These are phyloP conservation scores for Cylindrotheca fusiformis DNA, from an alignment of 108 stramenopile genomes.

Conservation along the genomic window DNA sequence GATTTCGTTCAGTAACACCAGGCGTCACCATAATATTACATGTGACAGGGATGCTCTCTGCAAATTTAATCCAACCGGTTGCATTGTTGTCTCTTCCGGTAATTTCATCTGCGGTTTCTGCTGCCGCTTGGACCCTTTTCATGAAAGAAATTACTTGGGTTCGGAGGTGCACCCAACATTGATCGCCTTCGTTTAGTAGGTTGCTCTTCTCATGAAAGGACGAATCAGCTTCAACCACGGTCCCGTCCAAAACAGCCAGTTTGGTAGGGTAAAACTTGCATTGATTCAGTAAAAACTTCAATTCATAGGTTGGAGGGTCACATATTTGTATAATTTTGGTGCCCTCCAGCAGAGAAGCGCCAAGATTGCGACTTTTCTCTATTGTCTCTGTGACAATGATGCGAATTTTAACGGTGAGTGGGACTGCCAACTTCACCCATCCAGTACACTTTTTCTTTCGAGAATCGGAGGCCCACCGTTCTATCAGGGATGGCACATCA, in stretches of 20 bases:
- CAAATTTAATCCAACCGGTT: conserved; percentile 15
- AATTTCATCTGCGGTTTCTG: not conserved
- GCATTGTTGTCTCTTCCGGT: conserved; percentile 1
- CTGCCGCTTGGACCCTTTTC: conserved; percentile 13
- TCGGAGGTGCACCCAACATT: conserved; percentile 19
- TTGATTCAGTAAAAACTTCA: conserved; percentile 12
- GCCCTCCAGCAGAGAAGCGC: not conserved
- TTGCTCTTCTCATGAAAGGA: not conserved
- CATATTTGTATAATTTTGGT: not conserved
- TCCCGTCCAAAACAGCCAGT: conserved; percentile 15
- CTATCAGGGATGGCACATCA: conserved; percentile 10
- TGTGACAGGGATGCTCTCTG: conserved; percentile 5
- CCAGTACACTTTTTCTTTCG: conserved; percentile 7
- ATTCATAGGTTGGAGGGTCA: conserved; percentile 9
- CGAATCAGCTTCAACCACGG: not conserved
- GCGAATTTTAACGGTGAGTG: not conserved
- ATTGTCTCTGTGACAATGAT: conserved; percentile 5
- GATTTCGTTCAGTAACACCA: not conserved
- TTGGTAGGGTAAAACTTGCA: conserved; percentile 20
- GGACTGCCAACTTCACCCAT: conserved; percentile 5
- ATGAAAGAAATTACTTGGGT: conserved; percentile 9
- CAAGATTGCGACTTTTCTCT: conserved; percentile 3
- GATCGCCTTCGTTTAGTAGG: conserved; percentile 1
- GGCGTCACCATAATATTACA: conserved; percentile 7
- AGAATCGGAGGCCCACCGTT: conserved; percentile 5